These are phyloP conservation scores for Clausena lansium DNA, from an alignment of 345 rosid genomes.

Conservation along the genomic window DNA sequence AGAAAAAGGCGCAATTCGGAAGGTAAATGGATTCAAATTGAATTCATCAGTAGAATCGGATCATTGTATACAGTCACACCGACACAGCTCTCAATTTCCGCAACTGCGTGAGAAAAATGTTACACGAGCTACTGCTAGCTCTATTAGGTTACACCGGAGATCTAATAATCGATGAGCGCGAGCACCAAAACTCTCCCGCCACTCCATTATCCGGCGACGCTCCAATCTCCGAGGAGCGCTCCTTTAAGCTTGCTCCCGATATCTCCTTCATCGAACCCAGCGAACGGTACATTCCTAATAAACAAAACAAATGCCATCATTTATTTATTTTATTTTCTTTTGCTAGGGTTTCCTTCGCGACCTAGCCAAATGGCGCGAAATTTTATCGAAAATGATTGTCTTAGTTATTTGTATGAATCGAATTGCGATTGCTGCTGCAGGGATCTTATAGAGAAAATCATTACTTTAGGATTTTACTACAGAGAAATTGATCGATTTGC, in stretches of 20 bases:
- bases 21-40: no score
- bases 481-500: slow-evolving; percentile 88
- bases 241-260: slow-evolving; percentile 89
- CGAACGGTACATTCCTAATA: slow-evolving; percentile 50
- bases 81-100: no score
- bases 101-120: no score
- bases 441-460: slow-evolving; percentile 83
- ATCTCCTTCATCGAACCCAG: slow-evolving; percentile 83
- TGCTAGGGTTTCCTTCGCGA: background rate
- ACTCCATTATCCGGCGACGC: slow-evolving; percentile 52
- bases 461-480: slow-evolving; percentile 84
- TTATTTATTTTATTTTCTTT: background rate
- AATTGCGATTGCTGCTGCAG: slow-evolving; percentile 30
- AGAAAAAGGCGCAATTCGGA: no score
- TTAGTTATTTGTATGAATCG: background rate
- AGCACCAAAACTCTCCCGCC: slow-evolving; percentile 60
- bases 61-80: no score
- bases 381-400: background rate
- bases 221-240: slow-evolving; percentile 57
- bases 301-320: background rate
- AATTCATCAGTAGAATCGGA: no score
- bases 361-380: background rate
- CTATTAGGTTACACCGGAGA: slow-evolving; percentile 92
- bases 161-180: slow-evolving; percentile 85
- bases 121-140: slow-evolving; percentile 53